phyloP scores from a whole-genome alignment of 192 early-diverging fungal species.

The Coemansia sp. region DNA sequence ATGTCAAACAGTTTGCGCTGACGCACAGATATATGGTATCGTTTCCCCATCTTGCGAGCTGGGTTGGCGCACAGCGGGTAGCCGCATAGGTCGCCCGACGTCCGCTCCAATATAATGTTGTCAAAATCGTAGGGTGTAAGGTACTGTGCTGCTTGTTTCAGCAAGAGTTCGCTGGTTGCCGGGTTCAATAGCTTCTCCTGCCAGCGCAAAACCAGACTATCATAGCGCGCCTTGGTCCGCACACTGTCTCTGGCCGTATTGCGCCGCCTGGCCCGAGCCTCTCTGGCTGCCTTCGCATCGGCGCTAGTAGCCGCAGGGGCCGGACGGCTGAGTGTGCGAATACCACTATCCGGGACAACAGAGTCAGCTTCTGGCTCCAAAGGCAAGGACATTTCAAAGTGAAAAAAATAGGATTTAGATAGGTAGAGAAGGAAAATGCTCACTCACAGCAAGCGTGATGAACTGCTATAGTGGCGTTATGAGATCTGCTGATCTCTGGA shows the following conservation, averaged over 20 bases:
- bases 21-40: conserved; percentile 70
- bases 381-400: not conserved
- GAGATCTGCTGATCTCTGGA: not conserved
- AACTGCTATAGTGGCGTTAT: not conserved
- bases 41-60: conserved; percentile 17
- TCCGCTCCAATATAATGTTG: conserved; percentile 76
- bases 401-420: not conserved
- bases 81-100: conserved; percentile 71
- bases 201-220: conserved; percentile 41
- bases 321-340: not conserved
- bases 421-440: no score
- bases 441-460: no score
- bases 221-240: conserved; percentile 35
- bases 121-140: conserved; percentile 70
- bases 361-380: not conserved
- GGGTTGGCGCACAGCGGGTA: conserved; percentile 77
- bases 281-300: not conserved
- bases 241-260: conserved; percentile 29
- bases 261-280: conserved; percentile 20
- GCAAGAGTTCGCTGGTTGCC: conserved; percentile 12
- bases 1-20: conserved; percentile 82
- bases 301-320: not conserved
- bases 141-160: conserved; percentile 60
- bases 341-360: not conserved
- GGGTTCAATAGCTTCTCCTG: conserved; percentile 46